phyloP scores from a whole-genome alignment of 2,329 filamentous ascomycete species.

The Stagonosporopsis cucurbitacearum region DNA sequence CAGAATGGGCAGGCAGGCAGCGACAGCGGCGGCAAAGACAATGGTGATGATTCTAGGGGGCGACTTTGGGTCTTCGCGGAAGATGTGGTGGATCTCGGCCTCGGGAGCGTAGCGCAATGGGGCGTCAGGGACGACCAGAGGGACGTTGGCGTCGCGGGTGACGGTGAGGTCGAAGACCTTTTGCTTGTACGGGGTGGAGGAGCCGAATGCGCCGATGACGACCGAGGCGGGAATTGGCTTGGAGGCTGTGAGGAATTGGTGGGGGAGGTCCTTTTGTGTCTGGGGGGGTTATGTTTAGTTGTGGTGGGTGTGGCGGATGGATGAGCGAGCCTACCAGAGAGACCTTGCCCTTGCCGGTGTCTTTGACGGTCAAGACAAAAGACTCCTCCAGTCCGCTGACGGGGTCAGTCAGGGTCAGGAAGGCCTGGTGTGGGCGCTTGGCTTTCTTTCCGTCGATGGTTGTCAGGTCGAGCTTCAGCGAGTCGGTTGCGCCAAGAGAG shows the following conservation, averaged over 20 bases:
- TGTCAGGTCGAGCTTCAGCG: conserved; percentile 82
- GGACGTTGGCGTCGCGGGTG: conserved; percentile 65
- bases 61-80: conserved; percentile 78
- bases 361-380: conserved; percentile 83
- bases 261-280: conserved; percentile 87
- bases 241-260: conserved; percentile 74
- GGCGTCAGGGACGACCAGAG: conserved; percentile 67
- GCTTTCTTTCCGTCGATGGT: conserved; percentile 77
- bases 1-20: conserved; percentile 76
- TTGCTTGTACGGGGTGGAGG: conserved; percentile 69
- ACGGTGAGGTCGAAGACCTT: conserved; percentile 77
- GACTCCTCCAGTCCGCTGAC: conserved; percentile 82
- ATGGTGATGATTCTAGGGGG: conserved; percentile 81
- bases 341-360: conserved; percentile 83
- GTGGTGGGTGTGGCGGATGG: conserved; percentile 18
- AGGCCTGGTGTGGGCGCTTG: conserved; percentile 92
- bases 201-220: conserved; percentile 85
- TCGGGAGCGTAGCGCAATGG: conserved; percentile 84
- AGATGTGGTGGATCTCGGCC: conserved; percentile 88
- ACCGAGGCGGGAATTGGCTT: conserved; percentile 79
- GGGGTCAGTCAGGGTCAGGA: conserved; percentile 80
- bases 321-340: conserved; percentile 71
- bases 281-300: conserved; percentile 54
- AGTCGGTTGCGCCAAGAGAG: conserved; percentile 70
- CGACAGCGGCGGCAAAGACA: conserved; percentile 75